phyloP scores from a whole-genome alignment of 768 basidiomycete genomes.

The Russula ochroleuca region DNA sequence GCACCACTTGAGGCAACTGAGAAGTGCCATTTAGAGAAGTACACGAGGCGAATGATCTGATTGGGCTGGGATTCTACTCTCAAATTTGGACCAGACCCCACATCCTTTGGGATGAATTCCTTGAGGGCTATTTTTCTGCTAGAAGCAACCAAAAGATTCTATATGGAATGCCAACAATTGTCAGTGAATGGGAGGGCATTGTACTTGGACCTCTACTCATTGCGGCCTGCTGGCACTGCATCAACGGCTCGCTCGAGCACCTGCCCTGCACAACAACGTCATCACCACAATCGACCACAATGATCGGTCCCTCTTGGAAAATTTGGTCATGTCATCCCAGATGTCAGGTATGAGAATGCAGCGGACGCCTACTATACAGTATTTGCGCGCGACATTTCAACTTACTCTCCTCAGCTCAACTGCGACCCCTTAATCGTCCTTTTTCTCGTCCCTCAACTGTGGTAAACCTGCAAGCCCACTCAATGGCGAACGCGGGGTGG shows the following conservation, averaged over 20 bases:
- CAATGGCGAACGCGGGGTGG: conserved; percentile 34
- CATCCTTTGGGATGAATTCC: too few species aligned
- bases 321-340: background rate
- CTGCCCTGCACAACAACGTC: too few species aligned
- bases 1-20: too few species aligned
- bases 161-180: too few species aligned
- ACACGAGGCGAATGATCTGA: background rate
- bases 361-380: too few species aligned
- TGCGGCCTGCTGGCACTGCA: background rate
- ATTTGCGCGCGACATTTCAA: background rate
- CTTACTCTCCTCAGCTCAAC: background rate
- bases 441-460: conserved; percentile 6
- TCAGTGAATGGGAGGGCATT: too few species aligned
- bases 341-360: background rate
- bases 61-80: background rate
- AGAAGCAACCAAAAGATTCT: too few species aligned
- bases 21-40: background rate
- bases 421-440: conserved; percentile 4
- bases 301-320: too few species aligned
- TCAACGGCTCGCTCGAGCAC: background rate
- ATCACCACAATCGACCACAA: too few species aligned
- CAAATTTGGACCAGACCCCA: too few species aligned
- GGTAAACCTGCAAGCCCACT: conserved; percentile 13
- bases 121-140: too few species aligned
- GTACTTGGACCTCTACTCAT: too few species aligned